Evolutionary conservation across 257 asterid species (phyloP).

Genomic region (Plantago ovata): DNA sequence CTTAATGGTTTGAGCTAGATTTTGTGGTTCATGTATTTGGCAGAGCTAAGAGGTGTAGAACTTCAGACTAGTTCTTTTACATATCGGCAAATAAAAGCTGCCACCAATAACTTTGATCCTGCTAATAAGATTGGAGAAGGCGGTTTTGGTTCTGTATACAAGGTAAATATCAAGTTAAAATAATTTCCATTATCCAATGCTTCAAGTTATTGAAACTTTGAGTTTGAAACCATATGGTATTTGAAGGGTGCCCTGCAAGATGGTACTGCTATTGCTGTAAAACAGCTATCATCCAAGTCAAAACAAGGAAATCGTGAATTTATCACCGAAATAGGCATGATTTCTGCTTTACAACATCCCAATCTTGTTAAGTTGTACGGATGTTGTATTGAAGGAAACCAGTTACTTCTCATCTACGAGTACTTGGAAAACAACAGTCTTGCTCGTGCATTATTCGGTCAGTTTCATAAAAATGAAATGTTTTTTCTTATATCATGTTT

Average conservation of each 20-base stretch:
- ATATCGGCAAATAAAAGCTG: too few relatives aligned
- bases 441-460: constrained; percentile 29
- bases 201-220: too few relatives aligned
- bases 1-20: too few relatives aligned
- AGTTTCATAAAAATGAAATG: background rate
- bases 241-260: constrained; percentile 23
- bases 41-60: too few relatives aligned
- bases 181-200: too few relatives aligned
- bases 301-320: constrained; percentile 9
- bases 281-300: constrained; percentile 4
- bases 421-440: constrained; percentile 49
- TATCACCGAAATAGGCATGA: constrained; percentile 6
- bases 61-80: too few relatives aligned
- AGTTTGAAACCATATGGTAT: background rate
- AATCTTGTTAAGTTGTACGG: constrained; percentile 53
- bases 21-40: too few relatives aligned
- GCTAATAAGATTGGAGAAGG: too few relatives aligned
- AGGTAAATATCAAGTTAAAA: too few relatives aligned
- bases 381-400: constrained; percentile 52
- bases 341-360: constrained; percentile 54
- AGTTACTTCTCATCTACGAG: constrained; percentile 47
- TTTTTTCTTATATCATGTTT: background rate
- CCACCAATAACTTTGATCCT: too few relatives aligned
- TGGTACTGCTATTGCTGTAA: constrained; percentile 32
- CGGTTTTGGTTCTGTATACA: too few relatives aligned